Evolutionary conservation across 345 rosid genomes (phyloP), one percentile per base, ranked within the genome.

Genomic region (Turritis glabra): DNA sequence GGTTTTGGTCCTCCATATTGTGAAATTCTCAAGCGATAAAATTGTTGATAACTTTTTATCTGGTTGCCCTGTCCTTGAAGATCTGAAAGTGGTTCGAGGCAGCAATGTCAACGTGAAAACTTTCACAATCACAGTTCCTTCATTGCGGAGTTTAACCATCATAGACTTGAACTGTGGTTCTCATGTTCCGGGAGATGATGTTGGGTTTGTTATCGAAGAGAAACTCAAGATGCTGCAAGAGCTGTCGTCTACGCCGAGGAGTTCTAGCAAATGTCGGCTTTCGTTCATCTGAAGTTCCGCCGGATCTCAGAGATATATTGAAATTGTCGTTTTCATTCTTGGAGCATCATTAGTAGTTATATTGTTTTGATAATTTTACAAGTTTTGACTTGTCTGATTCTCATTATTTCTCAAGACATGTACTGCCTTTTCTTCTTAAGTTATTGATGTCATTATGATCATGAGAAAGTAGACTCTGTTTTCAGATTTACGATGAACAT

Each of bases 101-200:
- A 33, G 23, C 5, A 7, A 19, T n/a, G 69, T 18, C 3, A 46
- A 29, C 10, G 41, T 64, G 22, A 50, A 48, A 14, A 22, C 5
- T 32, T 69, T 56, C 26, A 51, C 30, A 50, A 17, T 72, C 33
- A 14, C 18, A 3, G 60, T 61, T 23, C 69, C 68, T 48, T 59
- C 76, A 12, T 50, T 72, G 41, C 2, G 12, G 58, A 50, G 3
- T 2, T 59, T 72, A 59, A 0, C 1, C 15, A 3, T 48, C 15
- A 0, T 3, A 2, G 43, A 50, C n/a, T 2, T 2, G 3, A 8
- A 8, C 11, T 2, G 2, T 50, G 17, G 15, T 19, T 30, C 30
- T 26, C 25, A 17, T 17, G 18, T 7, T 35, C 35, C 15, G 5
- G 30, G 53, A 38, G 52, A 8, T 71, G 75, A n/a, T 71, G 1